Evolutionary conservation across 495 filamentous ascomycete species (phyloP), one percentile per base, ranked within the genome.

Genomic region (Aspergillus nanangensis): DNA sequence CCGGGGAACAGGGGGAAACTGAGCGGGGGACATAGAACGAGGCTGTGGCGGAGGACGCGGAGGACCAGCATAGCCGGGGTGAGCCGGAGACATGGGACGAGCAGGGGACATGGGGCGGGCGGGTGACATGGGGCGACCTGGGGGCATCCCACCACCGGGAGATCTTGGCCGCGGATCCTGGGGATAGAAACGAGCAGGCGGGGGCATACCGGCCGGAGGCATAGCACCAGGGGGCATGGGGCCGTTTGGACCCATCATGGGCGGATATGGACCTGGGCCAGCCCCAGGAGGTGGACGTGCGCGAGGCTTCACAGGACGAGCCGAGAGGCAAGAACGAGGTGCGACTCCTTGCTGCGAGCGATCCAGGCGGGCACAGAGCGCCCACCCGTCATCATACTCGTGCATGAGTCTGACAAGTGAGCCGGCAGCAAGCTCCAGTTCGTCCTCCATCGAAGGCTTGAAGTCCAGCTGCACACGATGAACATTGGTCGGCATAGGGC

Each of bases 381-480:
- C 88, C 93, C 93, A 99, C 61, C 93, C 93, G 72, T 99, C 93
- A 61, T 99, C 94, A 62, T 97, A 99, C 65, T 96, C 92, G 53
- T 97, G 90, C 27, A 97, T 64, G 50, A 99, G 72, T 43, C 92
- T 77, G 22, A 97, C 86, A 3, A 99, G 75, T 44, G 89, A 80
- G 51, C 93, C 93, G 36, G 82, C 75, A 33, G 69, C 75, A 9
- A 99, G 79, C 34, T 75, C 85, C 53, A 99, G 66, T 63, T 99
- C 93, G 56, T 99, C 93, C 2, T 86, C 85, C 77, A 95, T 83
- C 3, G 87, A 90, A 2, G 93, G 94, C 56, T 80, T 87, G 67
- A 97, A 99, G 62, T 96, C 93, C 52, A 97, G 78, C 60, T 97
- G 93, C 23, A 96, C 89, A 47, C 93, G 87, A 63, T 99, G 84